These are phyloP conservation scores for Pyrenula massariospora DNA, from an alignment of 495 filamentous ascomycete genomes.

Conservation along the genomic window DNA sequence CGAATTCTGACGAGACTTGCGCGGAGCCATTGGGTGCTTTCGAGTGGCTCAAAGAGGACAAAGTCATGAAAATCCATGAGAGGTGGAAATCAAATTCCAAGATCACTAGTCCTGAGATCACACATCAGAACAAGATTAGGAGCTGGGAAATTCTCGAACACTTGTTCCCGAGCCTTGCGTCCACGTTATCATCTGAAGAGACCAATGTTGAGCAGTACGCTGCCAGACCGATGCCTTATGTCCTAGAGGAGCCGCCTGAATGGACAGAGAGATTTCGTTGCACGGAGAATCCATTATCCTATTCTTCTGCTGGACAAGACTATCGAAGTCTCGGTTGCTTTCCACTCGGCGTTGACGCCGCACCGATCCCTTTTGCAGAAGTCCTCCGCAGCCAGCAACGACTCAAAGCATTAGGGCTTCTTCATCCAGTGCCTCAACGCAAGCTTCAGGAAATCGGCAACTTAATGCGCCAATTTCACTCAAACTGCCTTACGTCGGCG, in stretches of 20 bases:
- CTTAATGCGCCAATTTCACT: slow-evolving; percentile 21
- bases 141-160: slow-evolving; percentile 6
- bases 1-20: slow-evolving; percentile 20
- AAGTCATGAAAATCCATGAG: slow-evolving; percentile 40
- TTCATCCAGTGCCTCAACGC: slow-evolving; percentile 27
- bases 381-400: slow-evolving; percentile 38
- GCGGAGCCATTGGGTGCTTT: slow-evolving; percentile 39
- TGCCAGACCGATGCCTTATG: neutral
- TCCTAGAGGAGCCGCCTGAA: slow-evolving; percentile 24
- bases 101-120: slow-evolving; percentile 11
- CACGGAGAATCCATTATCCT: slow-evolving; percentile 33
- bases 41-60: slow-evolving; percentile 42
- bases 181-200: slow-evolving; percentile 7
- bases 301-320: slow-evolving; percentile 30
- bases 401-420: slow-evolving; percentile 30
- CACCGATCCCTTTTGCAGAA: slow-evolving; percentile 30
- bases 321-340: slow-evolving; percentile 43
- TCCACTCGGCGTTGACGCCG: slow-evolving; percentile 38
- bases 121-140: slow-evolving; percentile 7
- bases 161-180: slow-evolving; percentile 16
- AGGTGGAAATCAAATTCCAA: slow-evolving; percentile 32
- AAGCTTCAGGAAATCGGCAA: slow-evolving; percentile 23
- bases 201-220: neutral
- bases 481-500: slow-evolving; percentile 8
- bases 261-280: slow-evolving; percentile 26